phyloP scores from a whole-genome alignment of 129 eudicot species.

The Flaveria brownii region DNA sequence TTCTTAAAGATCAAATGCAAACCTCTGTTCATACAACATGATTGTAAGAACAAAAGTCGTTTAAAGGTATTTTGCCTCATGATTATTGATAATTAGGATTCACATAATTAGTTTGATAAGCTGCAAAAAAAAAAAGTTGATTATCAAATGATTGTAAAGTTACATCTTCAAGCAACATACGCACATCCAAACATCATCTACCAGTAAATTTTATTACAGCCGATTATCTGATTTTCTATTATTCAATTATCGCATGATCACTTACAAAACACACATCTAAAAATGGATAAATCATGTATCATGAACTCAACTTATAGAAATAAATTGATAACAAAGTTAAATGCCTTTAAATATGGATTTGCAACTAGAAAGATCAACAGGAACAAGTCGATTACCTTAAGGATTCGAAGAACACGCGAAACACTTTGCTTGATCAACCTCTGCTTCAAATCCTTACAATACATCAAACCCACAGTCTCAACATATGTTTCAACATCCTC shows the following conservation, averaged over 20 bases:
- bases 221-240: background rate
- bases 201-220: background rate
- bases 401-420: conserved; percentile 79
- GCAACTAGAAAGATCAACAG: conserved; percentile 21
- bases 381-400: conserved; percentile 66
- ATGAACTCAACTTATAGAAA: background rate
- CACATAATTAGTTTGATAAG: conserved; percentile 12
- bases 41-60: conserved; percentile 2
- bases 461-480: conserved; percentile 93
- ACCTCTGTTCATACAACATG: background rate
- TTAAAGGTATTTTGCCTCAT: background rate
- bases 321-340: background rate
- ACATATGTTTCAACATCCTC: conserved; percentile 95
- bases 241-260: background rate
- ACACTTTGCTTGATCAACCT: conserved; percentile 87
- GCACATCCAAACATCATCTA: background rate
- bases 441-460: conserved; percentile 85
- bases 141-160: background rate
- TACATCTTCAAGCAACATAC: conserved; percentile 18
- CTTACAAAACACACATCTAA: conserved; percentile 7
- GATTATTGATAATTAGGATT: background rate
- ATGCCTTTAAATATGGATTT: background rate
- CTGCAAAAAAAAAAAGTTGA: background rate
- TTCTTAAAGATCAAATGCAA: conserved; percentile 1
- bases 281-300: conserved; percentile 10